phyloP scores from a whole-genome alignment of 768 basidiomycete genomes.

The Boletus barrowsii region DNA sequence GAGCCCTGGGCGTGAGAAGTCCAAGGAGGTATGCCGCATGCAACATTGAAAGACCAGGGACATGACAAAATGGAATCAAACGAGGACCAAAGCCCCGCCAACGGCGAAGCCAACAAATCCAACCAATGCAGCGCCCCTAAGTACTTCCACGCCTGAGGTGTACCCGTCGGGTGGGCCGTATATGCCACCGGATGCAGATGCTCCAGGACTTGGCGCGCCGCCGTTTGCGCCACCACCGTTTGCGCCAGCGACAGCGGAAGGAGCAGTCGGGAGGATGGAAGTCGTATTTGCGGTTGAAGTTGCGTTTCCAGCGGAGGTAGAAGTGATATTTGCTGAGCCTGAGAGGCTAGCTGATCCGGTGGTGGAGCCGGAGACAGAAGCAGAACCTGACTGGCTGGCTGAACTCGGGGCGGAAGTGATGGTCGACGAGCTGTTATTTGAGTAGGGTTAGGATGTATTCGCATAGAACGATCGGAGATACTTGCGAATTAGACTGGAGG shows the following conservation, averaged over 20 bases:
- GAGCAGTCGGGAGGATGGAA: constrained; percentile 49
- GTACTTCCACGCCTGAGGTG: constrained; percentile 52
- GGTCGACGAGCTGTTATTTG: constrained; percentile 40
- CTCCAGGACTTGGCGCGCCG: constrained; percentile 59
- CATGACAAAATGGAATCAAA: constrained; percentile 30
- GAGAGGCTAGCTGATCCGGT: constrained; percentile 24
- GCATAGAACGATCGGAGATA: constrained; percentile 10
- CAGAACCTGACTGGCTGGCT: constrained; percentile 19
- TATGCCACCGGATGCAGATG: constrained; percentile 39
- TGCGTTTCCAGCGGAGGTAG: constrained; percentile 27
- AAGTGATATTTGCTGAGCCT: constrained; percentile 16
- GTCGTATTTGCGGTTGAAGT: constrained; percentile 25
- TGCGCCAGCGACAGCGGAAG: constrained; percentile 49
- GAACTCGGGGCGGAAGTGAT: constrained; percentile 46
- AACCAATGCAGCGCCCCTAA: constrained; percentile 46
- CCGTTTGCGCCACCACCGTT: constrained; percentile 41
- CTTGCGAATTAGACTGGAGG: constrained; percentile 38
- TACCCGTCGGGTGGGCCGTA: constrained; percentile 70
- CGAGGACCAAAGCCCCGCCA: constrained; percentile 46
- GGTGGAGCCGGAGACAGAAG: constrained; percentile 17
- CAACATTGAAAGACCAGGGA: constrained; percentile 2
- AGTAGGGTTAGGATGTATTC: constrained; percentile 40
- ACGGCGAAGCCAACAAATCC: constrained; percentile 44
- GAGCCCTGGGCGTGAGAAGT: background rate
- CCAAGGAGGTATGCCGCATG: constrained; percentile 15